Evolutionary conservation across 2,329 filamentous ascomycete genomes (phyloP).

Genomic region (Botrytis tulipae): DNA sequence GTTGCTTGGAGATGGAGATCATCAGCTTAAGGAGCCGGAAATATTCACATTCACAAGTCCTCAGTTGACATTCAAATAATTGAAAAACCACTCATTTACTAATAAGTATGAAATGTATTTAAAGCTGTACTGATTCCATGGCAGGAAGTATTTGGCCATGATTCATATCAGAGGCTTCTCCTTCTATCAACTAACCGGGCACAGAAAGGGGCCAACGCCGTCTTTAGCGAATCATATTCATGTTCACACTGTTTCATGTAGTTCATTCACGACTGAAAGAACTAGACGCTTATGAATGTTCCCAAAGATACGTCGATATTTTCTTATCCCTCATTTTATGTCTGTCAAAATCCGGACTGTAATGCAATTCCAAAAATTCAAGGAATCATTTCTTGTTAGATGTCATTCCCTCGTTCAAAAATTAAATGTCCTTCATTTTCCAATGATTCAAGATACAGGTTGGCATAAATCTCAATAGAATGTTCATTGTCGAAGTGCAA

Average conservation of each 20-base stretch:
- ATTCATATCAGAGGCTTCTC: neutral
- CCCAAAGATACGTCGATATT: neutral
- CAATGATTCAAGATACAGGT: neutral
- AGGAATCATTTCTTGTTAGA: neutral
- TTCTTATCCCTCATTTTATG: neutral
- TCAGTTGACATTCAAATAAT: neutral
- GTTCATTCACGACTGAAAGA: neutral
- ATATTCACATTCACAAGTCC: neutral
- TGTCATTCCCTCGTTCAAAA: neutral
- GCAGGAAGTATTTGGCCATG: neutral
- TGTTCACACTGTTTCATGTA: neutral
- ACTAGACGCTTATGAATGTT: neutral
- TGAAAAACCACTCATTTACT: neutral
- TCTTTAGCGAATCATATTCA: neutral
- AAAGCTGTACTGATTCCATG: neutral
- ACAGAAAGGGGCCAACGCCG: neutral
- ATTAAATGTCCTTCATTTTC: rapidly evolving
- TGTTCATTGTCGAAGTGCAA: neutral
- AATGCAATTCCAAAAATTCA: neutral
- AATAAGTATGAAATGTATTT: neutral
- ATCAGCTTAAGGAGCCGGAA: neutral
- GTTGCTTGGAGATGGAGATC: neutral
- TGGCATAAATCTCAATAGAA: neutral
- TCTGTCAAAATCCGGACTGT: neutral
- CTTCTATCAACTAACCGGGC: neutral